Evolutionary conservation across 1,284 basidiomycete genomes (phyloP).

Genomic region (Pholiota adiposa): DNA sequence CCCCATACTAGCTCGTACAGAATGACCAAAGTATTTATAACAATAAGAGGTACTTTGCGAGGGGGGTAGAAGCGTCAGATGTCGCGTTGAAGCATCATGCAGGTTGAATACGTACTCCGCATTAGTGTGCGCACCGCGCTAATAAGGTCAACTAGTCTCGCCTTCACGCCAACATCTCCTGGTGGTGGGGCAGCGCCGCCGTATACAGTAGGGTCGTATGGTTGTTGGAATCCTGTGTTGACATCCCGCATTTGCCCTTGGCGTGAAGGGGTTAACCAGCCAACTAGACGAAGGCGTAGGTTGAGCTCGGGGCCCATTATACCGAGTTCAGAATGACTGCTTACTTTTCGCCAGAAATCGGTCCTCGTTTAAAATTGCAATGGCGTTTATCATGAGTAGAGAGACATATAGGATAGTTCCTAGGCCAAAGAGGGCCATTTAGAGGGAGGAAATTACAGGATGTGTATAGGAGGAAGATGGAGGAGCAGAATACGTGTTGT

Average conservation of each 20-base stretch:
- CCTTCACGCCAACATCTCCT: slow-evolving; percentile 79
- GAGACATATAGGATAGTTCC: slow-evolving; percentile 75
- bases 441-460: slow-evolving; percentile 12
- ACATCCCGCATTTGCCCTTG: slow-evolving; percentile 50
- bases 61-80: slow-evolving; percentile 15
- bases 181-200: slow-evolving; percentile 46
- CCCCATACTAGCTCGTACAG: slow-evolving; percentile 80
- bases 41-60: slow-evolving; percentile 82
- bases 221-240: slow-evolving; percentile 62
- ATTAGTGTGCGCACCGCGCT: slow-evolving; percentile 93
- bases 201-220: slow-evolving; percentile 69
- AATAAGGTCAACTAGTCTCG: slow-evolving; percentile 89
- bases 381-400: slow-evolving; percentile 88
- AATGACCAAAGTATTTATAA: slow-evolving; percentile 81
- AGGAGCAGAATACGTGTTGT: background rate
- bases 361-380: slow-evolving; percentile 95
- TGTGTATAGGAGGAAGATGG: background rate
- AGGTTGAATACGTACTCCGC: slow-evolving; percentile 69
- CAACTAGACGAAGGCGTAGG: slow-evolving; percentile 60
- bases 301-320: slow-evolving; percentile 14
- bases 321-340: slow-evolving; percentile 27
- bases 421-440: slow-evolving; percentile 64
- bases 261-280: slow-evolving; percentile 80
- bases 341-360: slow-evolving; percentile 91
- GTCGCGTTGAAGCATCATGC: background rate